These are phyloP conservation scores for Myriosclerotinia duriaeana DNA, from an alignment of 2,329 filamentous ascomycete genomes.

Conservation along the genomic window DNA sequence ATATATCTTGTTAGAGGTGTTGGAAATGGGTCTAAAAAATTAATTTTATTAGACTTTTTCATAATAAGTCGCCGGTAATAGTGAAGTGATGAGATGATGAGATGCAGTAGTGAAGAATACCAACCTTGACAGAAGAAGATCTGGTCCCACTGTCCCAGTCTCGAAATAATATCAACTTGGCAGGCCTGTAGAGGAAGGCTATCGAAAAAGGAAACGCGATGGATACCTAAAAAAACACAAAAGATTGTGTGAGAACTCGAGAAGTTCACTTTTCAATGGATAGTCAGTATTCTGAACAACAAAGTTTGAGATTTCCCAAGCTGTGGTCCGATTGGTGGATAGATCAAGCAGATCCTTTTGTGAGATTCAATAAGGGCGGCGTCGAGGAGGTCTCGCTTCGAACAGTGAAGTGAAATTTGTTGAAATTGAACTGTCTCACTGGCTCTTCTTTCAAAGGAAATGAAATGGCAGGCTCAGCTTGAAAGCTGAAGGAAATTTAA, in stretches of 20 bases:
- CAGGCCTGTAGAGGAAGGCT: not conserved
- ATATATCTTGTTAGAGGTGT: not conserved
- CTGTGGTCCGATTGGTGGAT: not conserved
- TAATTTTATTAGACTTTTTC: not conserved
- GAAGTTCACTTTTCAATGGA: not conserved
- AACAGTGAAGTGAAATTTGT: slow-evolving; percentile 2
- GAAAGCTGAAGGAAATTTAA: not conserved
- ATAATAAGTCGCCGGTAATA: not conserved
- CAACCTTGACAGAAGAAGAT: not conserved
- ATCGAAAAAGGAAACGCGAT: not conserved
- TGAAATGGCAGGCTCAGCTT: not conserved
- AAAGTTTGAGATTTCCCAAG: not conserved
- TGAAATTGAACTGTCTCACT: not conserved
- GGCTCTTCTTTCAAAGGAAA: not conserved
- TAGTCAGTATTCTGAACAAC: slow-evolving; percentile 1
- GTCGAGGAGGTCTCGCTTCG: slow-evolving; percentile 15
- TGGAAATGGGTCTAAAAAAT: not conserved
- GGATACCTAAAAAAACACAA: not conserved
- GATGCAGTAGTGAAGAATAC: not conserved
- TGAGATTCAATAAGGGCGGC: not conserved
- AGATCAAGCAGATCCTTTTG: not conserved
- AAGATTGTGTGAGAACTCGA: not conserved
- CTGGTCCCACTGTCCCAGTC: too few relatives aligned
- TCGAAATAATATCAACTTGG: not conserved
- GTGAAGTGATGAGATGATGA: not conserved